These are phyloP conservation scores for Gyromitra esculenta DNA, from an alignment of 2,329 filamentous ascomycete genomes.

Conservation along the genomic window DNA sequence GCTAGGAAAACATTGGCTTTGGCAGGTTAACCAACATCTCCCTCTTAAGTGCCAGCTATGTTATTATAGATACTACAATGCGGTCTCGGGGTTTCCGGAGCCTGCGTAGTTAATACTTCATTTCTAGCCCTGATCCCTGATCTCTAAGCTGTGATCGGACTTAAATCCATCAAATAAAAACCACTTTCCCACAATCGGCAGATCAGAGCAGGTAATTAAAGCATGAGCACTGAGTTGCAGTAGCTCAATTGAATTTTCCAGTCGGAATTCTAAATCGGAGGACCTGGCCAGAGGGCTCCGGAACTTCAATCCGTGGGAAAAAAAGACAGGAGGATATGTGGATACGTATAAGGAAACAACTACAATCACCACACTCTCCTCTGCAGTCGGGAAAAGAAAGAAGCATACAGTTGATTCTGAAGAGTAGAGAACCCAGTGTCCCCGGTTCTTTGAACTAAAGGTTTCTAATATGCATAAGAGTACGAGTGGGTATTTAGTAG, in stretches of 20 bases:
- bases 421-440: background rate
- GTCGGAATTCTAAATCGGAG: background rate
- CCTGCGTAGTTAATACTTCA: background rate
- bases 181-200: background rate
- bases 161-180: background rate
- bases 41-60: background rate
- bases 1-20: background rate
- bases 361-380: background rate
- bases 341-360: background rate
- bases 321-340: constrained; percentile 1
- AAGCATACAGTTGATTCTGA: background rate
- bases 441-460: background rate
- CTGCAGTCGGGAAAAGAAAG: background rate
- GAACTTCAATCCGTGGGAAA: constrained; percentile 10
- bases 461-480: background rate
- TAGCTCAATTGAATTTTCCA: background rate
- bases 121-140: background rate
- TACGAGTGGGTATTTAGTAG: background rate
- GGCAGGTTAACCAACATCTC: background rate
- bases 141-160: background rate
- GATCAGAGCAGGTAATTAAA: background rate
- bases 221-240: background rate
- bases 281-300: background rate
- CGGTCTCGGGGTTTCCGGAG: background rate
- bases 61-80: background rate